Conservation (phyloP, 1,284 basidiomycete genomes). For the Anthracocystis panici-leucophaei region DNA sequence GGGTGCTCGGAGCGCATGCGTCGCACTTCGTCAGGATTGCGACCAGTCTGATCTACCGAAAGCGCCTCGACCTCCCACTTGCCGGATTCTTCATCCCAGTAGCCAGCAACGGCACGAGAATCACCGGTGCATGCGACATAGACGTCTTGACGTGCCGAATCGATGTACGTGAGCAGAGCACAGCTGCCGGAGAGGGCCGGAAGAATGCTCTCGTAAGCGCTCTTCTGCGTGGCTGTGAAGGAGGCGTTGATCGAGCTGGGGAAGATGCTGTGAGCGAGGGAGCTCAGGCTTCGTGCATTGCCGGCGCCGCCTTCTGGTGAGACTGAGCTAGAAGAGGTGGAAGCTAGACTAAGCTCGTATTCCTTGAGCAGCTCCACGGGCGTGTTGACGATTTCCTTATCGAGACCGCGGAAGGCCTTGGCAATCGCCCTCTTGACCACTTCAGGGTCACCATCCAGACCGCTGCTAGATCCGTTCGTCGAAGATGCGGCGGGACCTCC, state of each 20-base stretch:
- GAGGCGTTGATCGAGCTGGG: constrained; percentile 51
- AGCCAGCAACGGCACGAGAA: constrained; percentile 92
- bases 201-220: constrained; percentile 65
- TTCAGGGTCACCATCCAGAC: constrained; percentile 75
- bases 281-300: constrained; percentile 55
- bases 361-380: constrained; percentile 79
- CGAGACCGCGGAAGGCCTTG: constrained; percentile 81
- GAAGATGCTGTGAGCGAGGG: constrained; percentile 66
- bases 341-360: constrained; percentile 67
- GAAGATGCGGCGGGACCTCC: constrained; percentile 33
- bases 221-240: constrained; percentile 64
- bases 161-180: constrained; percentile 67
- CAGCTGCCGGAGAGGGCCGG: constrained; percentile 66
- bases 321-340: constrained; percentile 70
- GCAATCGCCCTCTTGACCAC: constrained; percentile 80
- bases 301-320: constrained; percentile 40
- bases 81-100: constrained; percentile 74
- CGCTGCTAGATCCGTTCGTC: constrained; percentile 20
- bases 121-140: constrained; percentile 86
- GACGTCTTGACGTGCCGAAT: constrained; percentile 65
- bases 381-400: constrained; percentile 80
- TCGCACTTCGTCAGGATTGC: constrained; percentile 83
- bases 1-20: constrained; percentile 86
- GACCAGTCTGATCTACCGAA: constrained; percentile 93
- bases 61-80: constrained; percentile 90